phyloP scores from a whole-genome alignment of 192 early-diverging fungal species.

The Gryganskiella cystojenkinii region DNA sequence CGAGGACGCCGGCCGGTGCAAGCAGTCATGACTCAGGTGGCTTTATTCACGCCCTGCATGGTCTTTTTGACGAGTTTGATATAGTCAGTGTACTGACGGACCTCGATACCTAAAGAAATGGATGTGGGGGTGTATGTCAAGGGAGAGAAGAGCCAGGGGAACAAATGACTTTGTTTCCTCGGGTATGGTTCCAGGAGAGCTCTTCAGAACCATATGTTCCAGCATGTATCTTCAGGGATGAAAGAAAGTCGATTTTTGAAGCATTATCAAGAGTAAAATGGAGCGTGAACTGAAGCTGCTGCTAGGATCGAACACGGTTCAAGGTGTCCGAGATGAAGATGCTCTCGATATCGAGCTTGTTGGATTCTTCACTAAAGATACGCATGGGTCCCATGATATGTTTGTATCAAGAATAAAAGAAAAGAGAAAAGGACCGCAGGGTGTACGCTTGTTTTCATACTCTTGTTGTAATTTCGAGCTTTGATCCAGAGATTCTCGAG shows the following conservation, averaged over 20 bases:
- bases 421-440: no score
- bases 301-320: constrained; percentile 19
- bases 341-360: constrained; percentile 32
- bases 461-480: no score
- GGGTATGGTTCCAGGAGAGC: no score
- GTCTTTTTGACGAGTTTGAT: constrained; percentile 8
- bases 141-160: no score
- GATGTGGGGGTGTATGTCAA: no score
- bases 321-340: constrained; percentile 12
- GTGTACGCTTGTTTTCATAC: no score
- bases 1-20: constrained; percentile 61
- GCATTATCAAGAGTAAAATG: constrained; percentile 33
- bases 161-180: no score
- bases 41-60: constrained; percentile 7
- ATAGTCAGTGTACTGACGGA: constrained; percentile 7
- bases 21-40: constrained; percentile 53
- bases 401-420: no score
- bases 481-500: no score
- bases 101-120: constrained; percentile 10
- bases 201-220: no score
- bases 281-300: constrained; percentile 27
- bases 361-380: constrained; percentile 24
- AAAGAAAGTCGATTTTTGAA: constrained; percentile 48
- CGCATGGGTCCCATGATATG: constrained; percentile 45
- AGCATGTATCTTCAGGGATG: constrained; percentile 53